Evolutionary conservation across 78 protist species (phyloP).

Genomic region (Creolimax fragrantissima): DNA sequence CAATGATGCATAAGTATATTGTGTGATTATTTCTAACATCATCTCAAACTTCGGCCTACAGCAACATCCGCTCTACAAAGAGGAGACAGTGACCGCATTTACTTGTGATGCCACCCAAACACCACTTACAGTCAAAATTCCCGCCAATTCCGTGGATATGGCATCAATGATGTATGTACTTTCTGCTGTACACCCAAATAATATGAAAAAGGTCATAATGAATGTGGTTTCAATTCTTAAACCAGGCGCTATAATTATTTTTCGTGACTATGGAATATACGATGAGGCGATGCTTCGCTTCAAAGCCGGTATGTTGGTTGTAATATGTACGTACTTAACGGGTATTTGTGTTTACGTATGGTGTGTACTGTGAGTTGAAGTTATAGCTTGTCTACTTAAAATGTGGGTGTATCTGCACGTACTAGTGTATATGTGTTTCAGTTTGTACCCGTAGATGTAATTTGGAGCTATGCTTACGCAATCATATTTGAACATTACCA

Average conservation of each 20-base stretch:
- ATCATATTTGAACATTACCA: not conserved
- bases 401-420: not conserved
- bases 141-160: conserved; percentile 14
- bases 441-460: not conserved
- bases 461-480: not conserved
- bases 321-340: not conserved
- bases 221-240: not conserved
- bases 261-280: conserved; percentile 64
- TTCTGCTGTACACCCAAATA: conserved; percentile 53
- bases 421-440: not conserved
- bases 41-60: not conserved
- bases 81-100: not conserved
- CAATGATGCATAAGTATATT: not conserved
- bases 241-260: conserved; percentile 55
- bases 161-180: conserved; percentile 57
- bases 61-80: not conserved
- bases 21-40: not conserved
- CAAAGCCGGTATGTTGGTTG: conserved; percentile 8
- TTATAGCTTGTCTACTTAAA: not conserved
- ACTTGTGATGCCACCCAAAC: not conserved
- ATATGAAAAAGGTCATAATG: not conserved
- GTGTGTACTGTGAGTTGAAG: not conserved
- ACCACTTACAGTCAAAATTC: not conserved
- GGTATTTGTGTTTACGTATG: not conserved
- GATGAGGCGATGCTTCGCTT: conserved; percentile 58